Percentiles rank a stretch among this genome's conserved stretches.
Evolutionary conservation across 2,329 filamentous ascomycete genomes (phyloP).

Genomic region (Fonsecaea nubica): DNA sequence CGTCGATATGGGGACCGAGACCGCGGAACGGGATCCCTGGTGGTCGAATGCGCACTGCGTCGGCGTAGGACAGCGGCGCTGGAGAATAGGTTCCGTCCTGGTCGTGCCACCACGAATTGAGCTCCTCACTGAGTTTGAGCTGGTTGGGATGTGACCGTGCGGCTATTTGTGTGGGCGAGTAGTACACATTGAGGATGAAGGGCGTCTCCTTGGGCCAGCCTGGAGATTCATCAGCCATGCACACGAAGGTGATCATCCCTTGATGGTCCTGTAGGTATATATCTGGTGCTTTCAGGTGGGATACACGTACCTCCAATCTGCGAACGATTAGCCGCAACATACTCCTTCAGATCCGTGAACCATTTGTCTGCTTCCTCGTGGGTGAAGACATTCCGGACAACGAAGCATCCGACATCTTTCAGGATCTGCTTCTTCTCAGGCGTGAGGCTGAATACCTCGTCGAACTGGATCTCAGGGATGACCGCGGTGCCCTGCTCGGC

Average conservation of each 20-base stretch:
- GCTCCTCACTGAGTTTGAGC: conserved; percentile 45
- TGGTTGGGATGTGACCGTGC: conserved; percentile 50
- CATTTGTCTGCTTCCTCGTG: conserved; percentile 26
- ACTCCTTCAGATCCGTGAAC: conserved; percentile 44
- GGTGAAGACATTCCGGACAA: conserved; percentile 35
- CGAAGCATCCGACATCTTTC: conserved; percentile 35
- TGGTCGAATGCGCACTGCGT: conserved; percentile 50
- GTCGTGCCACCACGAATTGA: conserved; percentile 52
- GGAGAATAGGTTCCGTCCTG: conserved; percentile 40
- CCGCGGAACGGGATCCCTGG: conserved; percentile 50
- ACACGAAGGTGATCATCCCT: neutral
- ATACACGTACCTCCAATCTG: conserved; percentile 34
- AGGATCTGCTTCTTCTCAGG: conserved; percentile 43
- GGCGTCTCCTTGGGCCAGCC: conserved; percentile 49
- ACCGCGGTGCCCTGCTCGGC: conserved; percentile 43
- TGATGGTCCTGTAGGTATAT: neutral
- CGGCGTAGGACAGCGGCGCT: conserved; percentile 51
- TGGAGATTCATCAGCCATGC: conserved; percentile 17
- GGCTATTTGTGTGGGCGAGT: conserved; percentile 48
- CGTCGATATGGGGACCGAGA: conserved; percentile 55
- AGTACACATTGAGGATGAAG: conserved; percentile 51
- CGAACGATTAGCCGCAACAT: conserved; percentile 43
- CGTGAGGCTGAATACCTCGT: conserved; percentile 46
- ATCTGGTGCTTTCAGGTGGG: neutral
- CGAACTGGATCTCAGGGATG: conserved; percentile 46